phyloP scores from a whole-genome alignment of 768 basidiomycete species.

The Steccherinum ochraceum region DNA sequence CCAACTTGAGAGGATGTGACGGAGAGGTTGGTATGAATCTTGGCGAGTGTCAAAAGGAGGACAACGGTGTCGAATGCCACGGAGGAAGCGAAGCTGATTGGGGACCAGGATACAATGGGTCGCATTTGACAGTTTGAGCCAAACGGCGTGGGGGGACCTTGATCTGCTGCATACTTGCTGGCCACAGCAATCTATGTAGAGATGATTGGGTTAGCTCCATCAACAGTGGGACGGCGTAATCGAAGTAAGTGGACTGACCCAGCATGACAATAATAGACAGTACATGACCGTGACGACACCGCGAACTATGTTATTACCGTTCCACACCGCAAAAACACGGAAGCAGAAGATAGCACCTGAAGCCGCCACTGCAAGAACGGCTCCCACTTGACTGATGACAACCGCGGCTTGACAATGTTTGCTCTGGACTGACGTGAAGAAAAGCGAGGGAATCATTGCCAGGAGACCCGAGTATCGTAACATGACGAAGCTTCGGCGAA shows the following conservation, averaged over 20 bases:
- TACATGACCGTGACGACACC: constrained; percentile 14
- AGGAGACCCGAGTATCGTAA: constrained; percentile 6
- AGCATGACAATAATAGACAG: not conserved
- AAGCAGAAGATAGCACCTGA: constrained; percentile 28
- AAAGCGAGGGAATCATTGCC: constrained; percentile 5
- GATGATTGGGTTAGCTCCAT: not conserved
- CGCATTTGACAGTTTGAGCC: constrained; percentile 29
- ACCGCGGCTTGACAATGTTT: constrained; percentile 26
- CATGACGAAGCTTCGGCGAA: constrained; percentile 2
- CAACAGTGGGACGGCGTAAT: too few species aligned
- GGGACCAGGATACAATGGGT: constrained; percentile 27
- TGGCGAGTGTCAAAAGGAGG: constrained; percentile 20
- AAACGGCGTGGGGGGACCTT: constrained; percentile 21
- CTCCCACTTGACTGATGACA: constrained; percentile 24
- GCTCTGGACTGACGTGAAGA: constrained; percentile 13
- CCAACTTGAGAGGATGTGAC: constrained; percentile 1
- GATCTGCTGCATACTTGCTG: constrained; percentile 22
- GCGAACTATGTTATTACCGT: constrained; percentile 20
- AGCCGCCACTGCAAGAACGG: constrained; percentile 23
- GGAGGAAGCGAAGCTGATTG: constrained; percentile 27
- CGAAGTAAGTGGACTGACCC: not conserved
- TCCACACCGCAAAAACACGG: constrained; percentile 30
- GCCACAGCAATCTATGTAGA: constrained; percentile 25
- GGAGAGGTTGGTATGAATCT: not conserved
- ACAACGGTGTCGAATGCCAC: constrained; percentile 25